Evolutionary conservation across 1,284 basidiomycete species (phyloP), one percentile per base, ranked within the genome.

Genomic region (Austroboletus novae-zelandiae): DNA sequence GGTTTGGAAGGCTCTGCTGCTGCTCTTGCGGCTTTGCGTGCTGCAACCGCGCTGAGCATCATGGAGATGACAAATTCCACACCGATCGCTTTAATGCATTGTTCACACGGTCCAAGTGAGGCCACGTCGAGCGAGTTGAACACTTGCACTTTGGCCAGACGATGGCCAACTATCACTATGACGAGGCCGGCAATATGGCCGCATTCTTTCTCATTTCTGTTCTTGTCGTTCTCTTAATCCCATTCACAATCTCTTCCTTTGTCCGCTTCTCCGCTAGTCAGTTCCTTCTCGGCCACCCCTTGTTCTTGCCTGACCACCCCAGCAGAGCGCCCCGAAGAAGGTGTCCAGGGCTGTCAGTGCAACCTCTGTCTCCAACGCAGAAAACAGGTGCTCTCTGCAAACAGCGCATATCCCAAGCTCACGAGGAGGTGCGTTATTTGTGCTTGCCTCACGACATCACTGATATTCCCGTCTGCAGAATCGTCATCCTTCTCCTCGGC

Each of bases 131-230:
- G 6, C 27, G 27, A 27, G 5, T 27, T 27, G 27, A 27, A 27
- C 27, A 27, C 9, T 27, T 27, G 1, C 6, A 27, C 27, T 27
- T 27, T 27, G 27, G 27, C 27, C 1, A 27, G 17, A 9, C 36
- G 18, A 89, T 89, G 87, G 86, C 85, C 57, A 80, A 84, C 61
- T 91, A 91, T 72, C 76, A 83, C 70, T 95, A 95, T 71, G 93
- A 95, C 72, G 91, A 94, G 72, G 81, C 82, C 46, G 92, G 93
- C 57, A 86, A 84, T 58, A 88, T 95, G 81, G 91, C 92, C 61
- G 81, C 86, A 30, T 95, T 93, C 74, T 95, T 95, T 71, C 73
- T 92, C 54, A 82, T 95, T 51, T 91, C 91, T 9, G 86, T 94
- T 67, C 83, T 96, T 57, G 83, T 83, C 47, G 77, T 95, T 57